Conservation (phyloP, 495 filamentous ascomycete genomes). For the Talaromyces liani region DNA sequence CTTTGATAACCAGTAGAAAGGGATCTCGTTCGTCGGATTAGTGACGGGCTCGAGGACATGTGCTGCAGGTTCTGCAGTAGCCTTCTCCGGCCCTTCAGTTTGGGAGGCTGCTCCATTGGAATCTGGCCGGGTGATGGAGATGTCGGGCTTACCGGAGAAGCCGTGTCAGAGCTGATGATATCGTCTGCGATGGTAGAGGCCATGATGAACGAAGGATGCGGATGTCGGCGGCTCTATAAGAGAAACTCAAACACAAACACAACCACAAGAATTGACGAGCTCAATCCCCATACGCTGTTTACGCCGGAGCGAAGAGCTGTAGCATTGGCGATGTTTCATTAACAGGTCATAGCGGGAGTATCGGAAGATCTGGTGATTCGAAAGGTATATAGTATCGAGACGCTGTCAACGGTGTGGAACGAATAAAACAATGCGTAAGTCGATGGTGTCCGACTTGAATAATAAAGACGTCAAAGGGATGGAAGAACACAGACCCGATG, state of each 20-base stretch:
- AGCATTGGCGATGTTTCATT: background rate
- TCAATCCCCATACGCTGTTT: background rate
- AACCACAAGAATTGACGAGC: background rate
- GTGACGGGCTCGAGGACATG: constrained; percentile 78
- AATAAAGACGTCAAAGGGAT: background rate
- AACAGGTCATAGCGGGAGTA: background rate
- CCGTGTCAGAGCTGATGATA: constrained; percentile 18
- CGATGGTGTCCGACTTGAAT: background rate
- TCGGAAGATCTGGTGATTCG: background rate
- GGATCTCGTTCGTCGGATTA: constrained; percentile 55
- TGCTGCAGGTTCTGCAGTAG: constrained; percentile 76
- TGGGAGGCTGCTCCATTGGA: constrained; percentile 46
- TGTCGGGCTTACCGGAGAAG: constrained; percentile 20
- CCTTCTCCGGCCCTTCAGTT: constrained; percentile 65
- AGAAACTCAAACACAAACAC: background rate
- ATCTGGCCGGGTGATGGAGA: constrained; percentile 27
- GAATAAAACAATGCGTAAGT: background rate
- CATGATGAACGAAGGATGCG: constrained; percentile 16
- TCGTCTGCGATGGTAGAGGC: constrained; percentile 21
- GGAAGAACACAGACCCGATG: background rate
- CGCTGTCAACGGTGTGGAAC: background rate
- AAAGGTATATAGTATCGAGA: background rate
- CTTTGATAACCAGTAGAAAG: constrained; percentile 51
- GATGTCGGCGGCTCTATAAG: background rate
- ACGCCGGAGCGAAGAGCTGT: background rate